phyloP scores from a whole-genome alignment of 345 rosid species.

The Pistacia atlantica region DNA sequence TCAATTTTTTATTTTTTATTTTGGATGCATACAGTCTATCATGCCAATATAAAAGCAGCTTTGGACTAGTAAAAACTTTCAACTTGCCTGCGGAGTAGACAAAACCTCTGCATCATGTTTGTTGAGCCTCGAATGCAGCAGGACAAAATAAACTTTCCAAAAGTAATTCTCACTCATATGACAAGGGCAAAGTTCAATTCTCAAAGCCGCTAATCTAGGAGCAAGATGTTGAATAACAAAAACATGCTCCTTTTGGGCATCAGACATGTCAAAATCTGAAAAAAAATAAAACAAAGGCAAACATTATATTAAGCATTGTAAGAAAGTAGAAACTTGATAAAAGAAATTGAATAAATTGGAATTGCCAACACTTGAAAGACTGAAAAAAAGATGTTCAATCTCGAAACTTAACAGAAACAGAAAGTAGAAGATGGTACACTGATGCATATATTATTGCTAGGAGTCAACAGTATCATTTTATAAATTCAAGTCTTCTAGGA shows the following conservation, averaged over 20 bases:
- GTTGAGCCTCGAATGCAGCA: slow-evolving; percentile 81
- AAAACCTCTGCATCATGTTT: slow-evolving; percentile 75
- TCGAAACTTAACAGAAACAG: background rate
- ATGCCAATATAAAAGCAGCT: background rate
- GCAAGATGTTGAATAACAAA: slow-evolving; percentile 72
- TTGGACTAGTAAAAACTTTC: slow-evolving; percentile 6
- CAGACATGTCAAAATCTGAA: slow-evolving; percentile 86
- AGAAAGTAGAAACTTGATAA: background rate
- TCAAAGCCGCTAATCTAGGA: slow-evolving; percentile 72
- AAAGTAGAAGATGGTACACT: background rate
- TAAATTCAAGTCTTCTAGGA: background rate
- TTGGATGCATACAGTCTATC: background rate
- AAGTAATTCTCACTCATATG: slow-evolving; percentile 90
- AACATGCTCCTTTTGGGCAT: slow-evolving; percentile 78
- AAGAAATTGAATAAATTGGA: background rate
- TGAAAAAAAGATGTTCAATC: background rate
- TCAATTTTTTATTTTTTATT: background rate
- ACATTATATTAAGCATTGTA: background rate
- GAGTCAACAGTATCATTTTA: background rate
- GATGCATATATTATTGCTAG: background rate
- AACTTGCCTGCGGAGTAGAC: slow-evolving; percentile 80
- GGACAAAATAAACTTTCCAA: slow-evolving; percentile 98
- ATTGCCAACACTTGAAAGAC: background rate
- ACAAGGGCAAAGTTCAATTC: slow-evolving; percentile 88
- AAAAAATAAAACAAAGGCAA: slow-evolving; percentile 5